A percentile compares a stretch with the other conserved stretches of the same genome.
Evolutionary conservation across 192 early-diverging fungal genomes (phyloP).

Genomic region (Entrophospora sp.): DNA sequence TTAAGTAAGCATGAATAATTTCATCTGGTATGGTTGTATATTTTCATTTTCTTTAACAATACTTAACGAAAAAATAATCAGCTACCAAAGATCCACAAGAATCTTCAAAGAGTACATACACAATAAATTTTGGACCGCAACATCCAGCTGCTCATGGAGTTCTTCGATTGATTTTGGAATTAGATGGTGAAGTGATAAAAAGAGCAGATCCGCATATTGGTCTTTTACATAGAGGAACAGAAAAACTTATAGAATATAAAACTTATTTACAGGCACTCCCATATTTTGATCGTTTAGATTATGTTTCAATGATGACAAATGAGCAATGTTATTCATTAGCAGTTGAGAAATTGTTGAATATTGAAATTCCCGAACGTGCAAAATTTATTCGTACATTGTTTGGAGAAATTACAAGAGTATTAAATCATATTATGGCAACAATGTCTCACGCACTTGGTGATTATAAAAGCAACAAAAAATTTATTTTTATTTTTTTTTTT

Average conservation of each 20-base stretch:
- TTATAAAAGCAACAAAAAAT: too few species aligned
- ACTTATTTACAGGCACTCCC: slow-evolving; percentile 95
- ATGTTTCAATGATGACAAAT: slow-evolving; percentile 99
- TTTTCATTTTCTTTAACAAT: too few species aligned
- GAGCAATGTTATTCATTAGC: slow-evolving; percentile 96
- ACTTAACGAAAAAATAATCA: too few species aligned
- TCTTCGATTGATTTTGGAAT: slow-evolving; percentile 86
- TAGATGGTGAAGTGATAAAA: slow-evolving; percentile 84
- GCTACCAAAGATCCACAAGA: too few species aligned
- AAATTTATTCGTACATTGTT: slow-evolving; percentile 97
- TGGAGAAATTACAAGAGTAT: slow-evolving; percentile 92
- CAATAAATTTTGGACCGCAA: slow-evolving; percentile 98
- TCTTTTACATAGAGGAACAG: slow-evolving; percentile 93
- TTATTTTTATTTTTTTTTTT: too few species aligned
- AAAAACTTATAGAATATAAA: slow-evolving; percentile 99
- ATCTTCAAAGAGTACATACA: too few species aligned
- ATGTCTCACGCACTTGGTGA: slow-evolving; percentile 85
- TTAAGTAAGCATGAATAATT: too few species aligned
- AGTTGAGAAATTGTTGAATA: slow-evolving; percentile 96
- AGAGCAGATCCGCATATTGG: slow-evolving; percentile 98
- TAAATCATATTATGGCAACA: slow-evolving; percentile 98
- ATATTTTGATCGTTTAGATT: slow-evolving; percentile 96
- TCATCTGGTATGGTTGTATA: too few species aligned
- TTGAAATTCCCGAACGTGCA: slow-evolving; percentile 84
- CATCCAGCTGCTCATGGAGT: slow-evolving; percentile 98